These are phyloP conservation scores for Ascochyta koolunga DNA, from an alignment of 2,329 filamentous ascomycete species.

Conservation along the genomic window DNA sequence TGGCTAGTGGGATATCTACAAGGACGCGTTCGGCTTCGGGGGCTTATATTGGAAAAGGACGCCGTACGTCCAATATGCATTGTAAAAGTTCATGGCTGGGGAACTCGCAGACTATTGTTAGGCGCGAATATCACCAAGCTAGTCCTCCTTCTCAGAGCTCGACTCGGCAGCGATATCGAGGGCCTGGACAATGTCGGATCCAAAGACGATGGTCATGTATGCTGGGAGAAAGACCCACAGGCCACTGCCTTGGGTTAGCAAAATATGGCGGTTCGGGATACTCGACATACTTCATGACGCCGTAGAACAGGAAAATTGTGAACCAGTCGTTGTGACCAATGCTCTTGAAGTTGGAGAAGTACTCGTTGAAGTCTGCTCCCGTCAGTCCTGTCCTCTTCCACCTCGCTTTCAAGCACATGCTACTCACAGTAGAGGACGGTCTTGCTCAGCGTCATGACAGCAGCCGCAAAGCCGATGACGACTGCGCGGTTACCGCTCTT, in stretches of 20 bases:
- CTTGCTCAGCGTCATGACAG: slow-evolving; percentile 70
- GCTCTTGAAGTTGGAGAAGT: slow-evolving; percentile 64
- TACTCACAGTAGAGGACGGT: slow-evolving; percentile 69
- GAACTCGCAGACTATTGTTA: background rate
- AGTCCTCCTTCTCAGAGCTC: slow-evolving; percentile 30
- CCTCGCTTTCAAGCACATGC: background rate
- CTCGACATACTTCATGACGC: slow-evolving; percentile 67
- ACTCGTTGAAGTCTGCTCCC: slow-evolving; percentile 63
- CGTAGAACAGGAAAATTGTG: slow-evolving; percentile 64
- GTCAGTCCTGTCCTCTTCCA: slow-evolving; percentile 12
- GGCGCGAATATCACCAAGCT: background rate
- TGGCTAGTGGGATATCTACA: background rate
- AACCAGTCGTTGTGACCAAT: slow-evolving; percentile 65
- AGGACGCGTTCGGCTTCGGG: no score
- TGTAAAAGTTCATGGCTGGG: background rate
- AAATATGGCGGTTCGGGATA: background rate
- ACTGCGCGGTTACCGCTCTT: slow-evolving; percentile 60
- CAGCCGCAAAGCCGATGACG: slow-evolving; percentile 64
- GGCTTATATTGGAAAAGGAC: no score
- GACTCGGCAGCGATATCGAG: slow-evolving; percentile 55
- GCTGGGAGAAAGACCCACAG: slow-evolving; percentile 68
- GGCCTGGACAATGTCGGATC: slow-evolving; percentile 65
- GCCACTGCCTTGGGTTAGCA: slow-evolving; percentile 53
- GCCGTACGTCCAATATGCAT: no score
- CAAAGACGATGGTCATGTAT: slow-evolving; percentile 67